Conservation (phyloP, 1,284 basidiomycete genomes). For the Phellinidium pouzarii region DNA sequence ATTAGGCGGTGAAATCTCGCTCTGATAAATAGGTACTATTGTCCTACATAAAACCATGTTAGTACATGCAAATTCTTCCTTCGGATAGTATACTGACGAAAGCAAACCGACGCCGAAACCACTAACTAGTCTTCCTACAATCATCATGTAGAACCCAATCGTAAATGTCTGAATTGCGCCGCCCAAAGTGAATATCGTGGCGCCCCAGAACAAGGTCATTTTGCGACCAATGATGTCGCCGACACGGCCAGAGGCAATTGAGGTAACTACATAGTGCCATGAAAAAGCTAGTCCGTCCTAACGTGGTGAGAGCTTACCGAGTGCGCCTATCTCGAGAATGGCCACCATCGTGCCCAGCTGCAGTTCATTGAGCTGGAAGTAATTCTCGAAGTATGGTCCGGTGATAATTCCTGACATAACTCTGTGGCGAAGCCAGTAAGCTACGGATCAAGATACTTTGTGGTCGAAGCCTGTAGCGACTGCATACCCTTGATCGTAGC, state of each 20-base stretch:
- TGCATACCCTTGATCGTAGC: constrained; percentile 85
- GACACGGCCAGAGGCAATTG: constrained; percentile 80
- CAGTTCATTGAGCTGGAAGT: constrained; percentile 56
- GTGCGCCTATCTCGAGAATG: constrained; percentile 87
- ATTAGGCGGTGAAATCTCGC: constrained; percentile 91
- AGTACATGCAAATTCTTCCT: constrained; percentile 12
- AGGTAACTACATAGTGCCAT: constrained; percentile 58
- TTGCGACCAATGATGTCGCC: constrained; percentile 87
- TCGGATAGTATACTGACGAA: constrained; percentile 48
- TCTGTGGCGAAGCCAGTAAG: constrained; percentile 32
- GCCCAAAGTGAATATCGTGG: constrained; percentile 82
- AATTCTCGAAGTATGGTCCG: constrained; percentile 82
- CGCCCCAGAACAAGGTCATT: constrained; percentile 83
- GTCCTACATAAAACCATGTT: constrained; percentile 45
- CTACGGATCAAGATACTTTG: not conserved
- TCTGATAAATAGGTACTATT: constrained; percentile 97
- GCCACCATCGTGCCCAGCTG: constrained; percentile 86
- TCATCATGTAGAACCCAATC: constrained; percentile 79
- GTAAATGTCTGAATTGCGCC: constrained; percentile 89
- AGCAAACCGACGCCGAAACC: constrained; percentile 93
- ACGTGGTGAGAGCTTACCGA: constrained; percentile 47
- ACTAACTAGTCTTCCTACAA: constrained; percentile 80
- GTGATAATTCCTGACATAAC: constrained; percentile 94
- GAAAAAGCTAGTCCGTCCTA: constrained; percentile 3
- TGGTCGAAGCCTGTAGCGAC: constrained; percentile 12